These are phyloP conservation scores for Aleurites moluccanus DNA, from an alignment of 441 rosid species.

Conservation along the genomic window DNA sequence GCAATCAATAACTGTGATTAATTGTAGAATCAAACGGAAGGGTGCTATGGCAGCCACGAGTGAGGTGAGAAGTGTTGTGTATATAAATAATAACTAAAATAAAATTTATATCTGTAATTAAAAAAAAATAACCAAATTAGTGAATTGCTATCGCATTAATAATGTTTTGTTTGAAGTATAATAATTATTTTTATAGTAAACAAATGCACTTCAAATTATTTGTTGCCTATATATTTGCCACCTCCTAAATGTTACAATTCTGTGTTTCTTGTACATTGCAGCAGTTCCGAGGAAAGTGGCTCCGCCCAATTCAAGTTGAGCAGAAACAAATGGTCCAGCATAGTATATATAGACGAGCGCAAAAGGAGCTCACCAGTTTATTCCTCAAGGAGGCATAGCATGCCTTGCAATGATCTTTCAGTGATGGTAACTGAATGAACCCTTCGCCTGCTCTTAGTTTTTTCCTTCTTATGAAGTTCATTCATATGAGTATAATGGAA, in stretches of 20 bases:
- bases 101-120: no score
- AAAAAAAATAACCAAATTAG: no score
- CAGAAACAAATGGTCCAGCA: conserved; percentile 66
- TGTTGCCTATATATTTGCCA: no score
- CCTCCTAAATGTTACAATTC: background rate
- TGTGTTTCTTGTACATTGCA: conserved; percentile 5
- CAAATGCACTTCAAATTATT: background rate
- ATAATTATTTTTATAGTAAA: background rate
- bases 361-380: conserved; percentile 63
- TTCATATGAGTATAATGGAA: no score
- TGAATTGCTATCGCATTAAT: no score
- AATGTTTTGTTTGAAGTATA: background rate
- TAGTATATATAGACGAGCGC: conserved; percentile 76
- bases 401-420: conserved; percentile 62
- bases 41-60: no score
- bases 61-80: no score
- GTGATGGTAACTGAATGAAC: conserved; percentile 41
- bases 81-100: no score
- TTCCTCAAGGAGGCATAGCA: conserved; percentile 84
- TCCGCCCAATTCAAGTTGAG: conserved; percentile 20
- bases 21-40: no score
- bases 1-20: no score
- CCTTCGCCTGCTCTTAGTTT: no score
- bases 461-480: no score
- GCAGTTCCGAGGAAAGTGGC: conserved; percentile 18